Evolutionary conservation across 371 early-diverging fungal species (phyloP), one percentile per base, ranked within the genome.

Genomic region (Batkoa obscura): DNA sequence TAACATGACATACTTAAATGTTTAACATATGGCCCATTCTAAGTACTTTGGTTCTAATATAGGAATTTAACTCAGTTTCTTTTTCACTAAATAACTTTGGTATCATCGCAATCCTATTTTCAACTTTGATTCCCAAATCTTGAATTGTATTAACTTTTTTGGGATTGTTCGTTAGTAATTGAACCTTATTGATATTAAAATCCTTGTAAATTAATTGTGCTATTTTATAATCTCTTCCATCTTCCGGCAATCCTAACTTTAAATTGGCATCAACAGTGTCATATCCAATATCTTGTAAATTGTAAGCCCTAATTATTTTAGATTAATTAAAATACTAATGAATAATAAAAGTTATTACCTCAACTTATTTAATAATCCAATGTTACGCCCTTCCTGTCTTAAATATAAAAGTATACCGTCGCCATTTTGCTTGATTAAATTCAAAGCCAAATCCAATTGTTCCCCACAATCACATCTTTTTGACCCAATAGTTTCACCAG

Each of bases 381-480:
- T 96, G 23, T 89, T 89, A 46, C 97, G 76, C 46, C 97, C 97
- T 65, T 96, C 97, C 67, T 96, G 97, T 48, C 86, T 76, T 63
- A 96, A 68, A 65, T 96, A 96, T 0, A 96, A 78, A 59, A 96
- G 79, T 10, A 94, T 86, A 31, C 94, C 94, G 4, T 81, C 65
- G 1, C 88, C 86, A 54, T 82, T 85, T 39, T 67, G 64, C 53
- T 80, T 76, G 74, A 95, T 93, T 61, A 79, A 67, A 37, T 81
- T 74, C 90, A 96, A 90, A 0, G 97, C 89, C 60, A 84, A 84
- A 50, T 89, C 83, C 53, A 96, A 70, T 64, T 96, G 94, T 58
- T 92, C 85, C 33, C 87, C 94, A 70, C 97, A 96, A 68, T 96
- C 97, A 68, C 97, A 96, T 12, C 97, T 78, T 50, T 78, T 78